Base-by-base conservation (phyloP, 192 early-diverging fungal genomes). In the Coemansia sp. region DNA sequence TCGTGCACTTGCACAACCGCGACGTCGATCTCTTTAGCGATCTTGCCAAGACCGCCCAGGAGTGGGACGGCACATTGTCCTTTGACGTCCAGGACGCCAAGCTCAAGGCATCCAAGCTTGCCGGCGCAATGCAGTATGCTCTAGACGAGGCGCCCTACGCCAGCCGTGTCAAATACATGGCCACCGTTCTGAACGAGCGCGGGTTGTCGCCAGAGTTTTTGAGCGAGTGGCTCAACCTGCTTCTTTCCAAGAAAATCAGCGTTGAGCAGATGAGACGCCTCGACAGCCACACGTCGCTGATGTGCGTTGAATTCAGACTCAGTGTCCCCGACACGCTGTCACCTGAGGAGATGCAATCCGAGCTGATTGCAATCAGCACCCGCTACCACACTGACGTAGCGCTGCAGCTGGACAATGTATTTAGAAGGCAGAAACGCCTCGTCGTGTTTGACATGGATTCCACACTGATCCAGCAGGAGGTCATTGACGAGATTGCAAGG, bases 361-460 rank as follows among this genome's bases (percentile, higher is more conserved):
- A 86, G 66, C 77, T 94, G 39, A 91, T 92, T 61, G 85, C 86
- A 33, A 73, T 96, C 7, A 91, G 89, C 63, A 75, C 79, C 7
- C 82, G 70, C n/a, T 85, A 90, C 72, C 83, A 86, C 45, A 86
- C 90, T 0, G 94, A 94, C 72, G 91, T 97, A 7, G 93, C 93
- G 12, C 59, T 98, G 68, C 95, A 98, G 74, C 86, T 84, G 4
- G 87, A 93, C 80, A 91, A 93, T 59, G 91, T 97, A 7, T 96
- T 91, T 75, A 79, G 95, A 33, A 84, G 86, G 42, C 86, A 95
- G 64, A 96, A 97, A 78, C 87, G 97, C 43, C 85, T 99, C 58
- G 95, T 95, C 6, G 94, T 99, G 26, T 99, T 99, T 81, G 97
- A 99, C 79, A 99, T 99, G 97, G 97, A 99, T 75, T 96, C 94